These are phyloP conservation scores for Plasmopara viticola DNA, from an alignment of 352 stramenopile species.

Conservation along the genomic window DNA sequence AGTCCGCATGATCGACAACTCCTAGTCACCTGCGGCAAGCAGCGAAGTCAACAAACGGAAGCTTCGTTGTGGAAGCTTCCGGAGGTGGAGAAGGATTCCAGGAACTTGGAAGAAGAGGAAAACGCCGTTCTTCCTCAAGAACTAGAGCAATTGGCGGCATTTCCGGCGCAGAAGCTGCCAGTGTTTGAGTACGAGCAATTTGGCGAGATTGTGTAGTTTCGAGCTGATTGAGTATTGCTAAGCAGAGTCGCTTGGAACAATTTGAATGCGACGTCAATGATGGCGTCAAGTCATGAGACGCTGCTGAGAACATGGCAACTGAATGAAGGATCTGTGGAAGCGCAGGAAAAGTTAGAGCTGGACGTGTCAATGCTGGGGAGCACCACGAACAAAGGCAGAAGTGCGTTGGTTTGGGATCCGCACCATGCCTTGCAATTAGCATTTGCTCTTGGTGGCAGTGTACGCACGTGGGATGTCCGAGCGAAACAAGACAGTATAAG, in stretches of 20 bases:
- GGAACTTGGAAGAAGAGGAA: conserved; percentile 5
- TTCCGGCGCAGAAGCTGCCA: conserved; percentile 39
- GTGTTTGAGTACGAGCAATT: conserved; percentile 34
- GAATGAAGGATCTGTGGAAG: conserved; percentile 21
- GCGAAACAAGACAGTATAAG: conserved; percentile 32
- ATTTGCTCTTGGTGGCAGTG: conserved; percentile 46
- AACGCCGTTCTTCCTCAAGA: conserved; percentile 13
- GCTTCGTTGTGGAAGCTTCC: conserved; percentile 52
- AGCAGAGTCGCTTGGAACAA: conserved; percentile 40
- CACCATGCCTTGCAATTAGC: conserved; percentile 66
- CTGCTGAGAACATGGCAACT: conserved; percentile 53
- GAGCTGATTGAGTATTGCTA: background rate
- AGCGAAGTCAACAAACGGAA: conserved; percentile 22
- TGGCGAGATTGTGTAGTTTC: background rate
- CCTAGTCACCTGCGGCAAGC: conserved; percentile 50
- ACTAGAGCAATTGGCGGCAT: conserved; percentile 26
- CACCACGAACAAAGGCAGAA: conserved; percentile 23
- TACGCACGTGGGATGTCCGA: conserved; percentile 77
- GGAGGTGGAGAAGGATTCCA: conserved; percentile 4
- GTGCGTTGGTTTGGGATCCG: conserved; percentile 71
- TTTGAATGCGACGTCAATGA: conserved; percentile 12
- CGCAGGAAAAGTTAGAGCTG: conserved; percentile 40
- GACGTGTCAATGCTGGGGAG: conserved; percentile 40
- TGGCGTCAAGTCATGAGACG: conserved; percentile 40
- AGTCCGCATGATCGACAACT: conserved; percentile 44